A percentile compares a stretch with the other conserved stretches of the same genome.
phyloP scores from a whole-genome alignment of 345 rosid species.

The Eucalyptus polyanthemos region DNA sequence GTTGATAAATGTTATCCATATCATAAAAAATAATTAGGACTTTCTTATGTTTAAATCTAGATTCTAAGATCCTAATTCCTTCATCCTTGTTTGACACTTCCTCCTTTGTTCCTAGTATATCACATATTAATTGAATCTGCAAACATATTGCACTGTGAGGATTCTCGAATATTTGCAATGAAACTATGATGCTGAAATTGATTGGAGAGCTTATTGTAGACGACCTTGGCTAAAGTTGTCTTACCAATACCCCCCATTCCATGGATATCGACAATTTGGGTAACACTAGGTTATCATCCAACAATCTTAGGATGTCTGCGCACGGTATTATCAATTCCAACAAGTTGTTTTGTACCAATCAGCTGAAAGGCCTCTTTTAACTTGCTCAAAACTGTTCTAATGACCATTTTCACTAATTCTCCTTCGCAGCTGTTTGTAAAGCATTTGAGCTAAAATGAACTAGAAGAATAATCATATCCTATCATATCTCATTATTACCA shows the following conservation, averaged over 20 bases:
- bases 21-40: not conserved
- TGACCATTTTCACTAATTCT: not conserved
- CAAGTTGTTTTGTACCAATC: not conserved
- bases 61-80: not conserved
- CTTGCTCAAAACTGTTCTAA: not conserved
- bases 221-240: not conserved
- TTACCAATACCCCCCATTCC: not conserved
- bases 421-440: not conserved
- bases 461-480: not conserved
- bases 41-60: not conserved
- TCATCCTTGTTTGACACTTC: not conserved
- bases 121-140: not conserved
- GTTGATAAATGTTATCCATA: not conserved
- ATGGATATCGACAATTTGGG: not conserved
- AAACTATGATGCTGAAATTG: not conserved
- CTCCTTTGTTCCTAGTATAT: not conserved
- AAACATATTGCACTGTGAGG: not conserved
- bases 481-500: not conserved
- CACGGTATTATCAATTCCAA: not conserved
- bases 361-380: not conserved
- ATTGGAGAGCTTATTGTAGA: not conserved
- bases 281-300: not conserved
- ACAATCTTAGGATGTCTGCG: not conserved
- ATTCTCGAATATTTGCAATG: not conserved
- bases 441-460: not conserved